A percentile compares a stretch with the other conserved stretches of the same genome.
phyloP scores from a whole-genome alignment of 257 asterid genomes.

The Capsicum baccatum region DNA sequence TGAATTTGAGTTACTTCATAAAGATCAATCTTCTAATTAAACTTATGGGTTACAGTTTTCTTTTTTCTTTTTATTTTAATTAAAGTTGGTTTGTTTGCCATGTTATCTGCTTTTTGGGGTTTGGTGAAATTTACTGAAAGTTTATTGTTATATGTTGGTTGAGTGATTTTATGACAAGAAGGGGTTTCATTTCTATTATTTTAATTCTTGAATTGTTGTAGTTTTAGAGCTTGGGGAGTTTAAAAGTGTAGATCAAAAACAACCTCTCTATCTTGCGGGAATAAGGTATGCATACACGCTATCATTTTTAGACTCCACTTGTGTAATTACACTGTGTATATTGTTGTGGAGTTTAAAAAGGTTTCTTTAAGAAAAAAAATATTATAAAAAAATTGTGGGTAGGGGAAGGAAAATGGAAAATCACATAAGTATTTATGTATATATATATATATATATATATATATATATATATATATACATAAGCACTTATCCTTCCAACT shows the following conservation, averaged over 20 bases:
- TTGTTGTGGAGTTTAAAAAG: not conserved
- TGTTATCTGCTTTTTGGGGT: not conserved
- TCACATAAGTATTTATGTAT: too few species aligned
- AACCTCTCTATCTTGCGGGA: not conserved
- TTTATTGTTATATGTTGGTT: not conserved
- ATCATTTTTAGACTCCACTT: not conserved
- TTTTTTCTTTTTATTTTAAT: not conserved
- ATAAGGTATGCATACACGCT: not conserved
- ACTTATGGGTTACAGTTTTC: not conserved
- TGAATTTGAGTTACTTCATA: not conserved
- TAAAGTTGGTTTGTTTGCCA: not conserved
- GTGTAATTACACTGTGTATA: not conserved
- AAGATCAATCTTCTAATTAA: not conserved
- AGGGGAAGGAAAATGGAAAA: not conserved
- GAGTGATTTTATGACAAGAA: not conserved
- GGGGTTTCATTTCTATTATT: slow-evolving; percentile 2
- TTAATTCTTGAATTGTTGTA: not conserved
- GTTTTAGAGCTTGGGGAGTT: not conserved
- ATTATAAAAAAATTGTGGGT: not conserved
- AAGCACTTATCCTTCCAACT: too few species aligned
- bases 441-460: too few species aligned
- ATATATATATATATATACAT: too few species aligned
- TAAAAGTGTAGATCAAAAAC: not conserved
- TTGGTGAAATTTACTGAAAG: not conserved
- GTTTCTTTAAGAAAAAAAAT: not conserved